Evolutionary conservation across 140 eudicot genomes (phyloP).

Genomic region (Erigeron philadelphicus): DNA sequence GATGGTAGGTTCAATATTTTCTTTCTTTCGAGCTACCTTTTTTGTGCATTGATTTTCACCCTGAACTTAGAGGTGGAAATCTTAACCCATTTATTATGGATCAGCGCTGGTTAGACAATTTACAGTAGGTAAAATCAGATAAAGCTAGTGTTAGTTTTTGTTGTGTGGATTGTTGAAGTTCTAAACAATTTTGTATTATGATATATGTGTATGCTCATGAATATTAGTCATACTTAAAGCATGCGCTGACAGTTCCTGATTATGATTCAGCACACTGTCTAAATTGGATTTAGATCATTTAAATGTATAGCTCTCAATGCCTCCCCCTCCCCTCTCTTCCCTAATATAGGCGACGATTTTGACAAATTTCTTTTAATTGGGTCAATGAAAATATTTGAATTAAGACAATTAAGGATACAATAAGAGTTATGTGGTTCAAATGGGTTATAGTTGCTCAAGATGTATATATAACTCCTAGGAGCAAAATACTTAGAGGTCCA

Average conservation of each 20-base stretch:
- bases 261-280: too few species aligned
- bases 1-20: conserved; percentile 40
- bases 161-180: not conserved
- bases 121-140: not conserved
- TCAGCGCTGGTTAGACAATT: not conserved
- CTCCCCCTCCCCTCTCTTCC: too few species aligned
- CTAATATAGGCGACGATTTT: too few species aligned
- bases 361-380: too few species aligned
- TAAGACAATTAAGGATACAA: too few species aligned
- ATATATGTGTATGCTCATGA: not conserved
- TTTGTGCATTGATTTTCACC: not conserved
- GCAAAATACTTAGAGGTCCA: too few species aligned
- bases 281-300: too few species aligned
- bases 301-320: too few species aligned
- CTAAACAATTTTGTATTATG: not conserved
- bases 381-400: too few species aligned
- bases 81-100: not conserved
- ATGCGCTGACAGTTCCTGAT: not conserved
- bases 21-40: not conserved
- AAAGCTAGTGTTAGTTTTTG: not conserved
- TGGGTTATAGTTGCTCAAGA: too few species aligned
- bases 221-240: not conserved
- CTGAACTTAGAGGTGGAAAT: not conserved
- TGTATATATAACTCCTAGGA: too few species aligned
- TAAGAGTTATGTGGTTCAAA: too few species aligned